Evolutionary conservation across 2,329 filamentous ascomycete genomes (phyloP).

Genomic region (Neofusicoccum ribis): DNA sequence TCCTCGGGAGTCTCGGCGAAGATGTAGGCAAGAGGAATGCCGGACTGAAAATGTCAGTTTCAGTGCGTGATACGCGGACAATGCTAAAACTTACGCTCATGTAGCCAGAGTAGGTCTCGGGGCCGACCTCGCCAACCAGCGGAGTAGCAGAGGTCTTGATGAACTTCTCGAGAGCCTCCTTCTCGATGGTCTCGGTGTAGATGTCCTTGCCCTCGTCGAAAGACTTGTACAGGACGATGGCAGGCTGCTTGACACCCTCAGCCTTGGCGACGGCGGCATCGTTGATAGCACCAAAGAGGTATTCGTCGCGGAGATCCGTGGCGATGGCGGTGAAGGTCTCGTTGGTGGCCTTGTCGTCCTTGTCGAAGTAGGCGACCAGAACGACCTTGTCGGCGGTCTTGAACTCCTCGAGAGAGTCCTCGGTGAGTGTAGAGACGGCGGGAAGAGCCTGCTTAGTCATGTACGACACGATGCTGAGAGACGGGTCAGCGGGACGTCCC

Average conservation of each 20-base stretch:
- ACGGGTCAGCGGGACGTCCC: conserved; percentile 20
- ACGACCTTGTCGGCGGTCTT: conserved; percentile 98
- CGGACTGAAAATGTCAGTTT: conserved; percentile 54
- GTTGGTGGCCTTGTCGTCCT: conserved; percentile 80
- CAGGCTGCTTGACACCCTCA: conserved; percentile 84
- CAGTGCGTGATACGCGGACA: background rate
- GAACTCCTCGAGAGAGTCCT: conserved; percentile 88
- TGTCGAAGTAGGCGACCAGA: conserved; percentile 81
- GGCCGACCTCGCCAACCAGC: conserved; percentile 91
- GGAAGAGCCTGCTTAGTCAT: conserved; percentile 98
- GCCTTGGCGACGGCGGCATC: conserved; percentile 83
- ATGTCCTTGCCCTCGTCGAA: conserved; percentile 95
- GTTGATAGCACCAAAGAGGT: conserved; percentile 85
- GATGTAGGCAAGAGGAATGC: conserved; percentile 93
- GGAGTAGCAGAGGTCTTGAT: conserved; percentile 83
- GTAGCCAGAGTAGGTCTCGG: conserved; percentile 94
- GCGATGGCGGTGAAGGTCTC: conserved; percentile 79
- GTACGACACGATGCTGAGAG: conserved; percentile 67
- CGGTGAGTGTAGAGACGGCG: conserved; percentile 78
- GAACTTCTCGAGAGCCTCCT: conserved; percentile 77
- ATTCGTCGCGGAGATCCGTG: conserved; percentile 78
- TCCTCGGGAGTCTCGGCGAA: conserved; percentile 92
- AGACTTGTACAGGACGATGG: conserved; percentile 91
- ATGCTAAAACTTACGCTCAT: conserved; percentile 65
- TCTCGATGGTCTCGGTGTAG: conserved; percentile 79